Conservation (phyloP, 495 filamentous ascomycete species). For the Tuber indicum region DNA sequence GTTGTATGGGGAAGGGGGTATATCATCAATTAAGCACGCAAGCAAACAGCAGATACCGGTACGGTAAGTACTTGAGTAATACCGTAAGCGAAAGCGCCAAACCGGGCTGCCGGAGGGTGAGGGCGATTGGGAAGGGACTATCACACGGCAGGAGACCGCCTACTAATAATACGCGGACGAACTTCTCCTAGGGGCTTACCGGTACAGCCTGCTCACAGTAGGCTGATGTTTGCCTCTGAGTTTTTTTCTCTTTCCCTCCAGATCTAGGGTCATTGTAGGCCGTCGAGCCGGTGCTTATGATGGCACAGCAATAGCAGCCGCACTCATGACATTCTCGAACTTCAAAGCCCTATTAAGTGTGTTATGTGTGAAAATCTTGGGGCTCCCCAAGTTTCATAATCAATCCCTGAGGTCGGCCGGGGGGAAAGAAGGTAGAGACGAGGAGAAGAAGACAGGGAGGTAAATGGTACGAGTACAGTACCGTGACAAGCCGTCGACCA, state of each 20-base stretch:
- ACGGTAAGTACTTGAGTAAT: not conserved
- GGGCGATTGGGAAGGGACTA: not conserved
- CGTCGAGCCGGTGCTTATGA: not conserved
- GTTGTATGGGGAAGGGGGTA: not conserved
- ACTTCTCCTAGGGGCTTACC: not conserved
- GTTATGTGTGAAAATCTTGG: not conserved
- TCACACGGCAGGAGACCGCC: not conserved
- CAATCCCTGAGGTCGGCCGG: not conserved
- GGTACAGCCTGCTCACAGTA: not conserved
- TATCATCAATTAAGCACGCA: not conserved
- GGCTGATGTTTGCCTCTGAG: not conserved
- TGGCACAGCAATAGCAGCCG: not conserved
- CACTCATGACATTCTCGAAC: not conserved
- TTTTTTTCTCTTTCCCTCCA: not conserved
- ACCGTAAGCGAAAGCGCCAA: not conserved
- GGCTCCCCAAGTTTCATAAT: not conserved
- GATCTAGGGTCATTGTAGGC: not conserved
- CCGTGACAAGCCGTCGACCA: not conserved
- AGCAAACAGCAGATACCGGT: not conserved
- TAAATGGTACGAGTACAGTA: not conserved
- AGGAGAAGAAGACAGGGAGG: not conserved
- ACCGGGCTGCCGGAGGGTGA: not conserved
- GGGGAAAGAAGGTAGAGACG: not conserved
- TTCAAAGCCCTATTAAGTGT: not conserved
- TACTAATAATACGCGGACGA: not conserved